Base-by-base conservation (phyloP, 306 rosid species). In the Rosa rugosa region DNA sequence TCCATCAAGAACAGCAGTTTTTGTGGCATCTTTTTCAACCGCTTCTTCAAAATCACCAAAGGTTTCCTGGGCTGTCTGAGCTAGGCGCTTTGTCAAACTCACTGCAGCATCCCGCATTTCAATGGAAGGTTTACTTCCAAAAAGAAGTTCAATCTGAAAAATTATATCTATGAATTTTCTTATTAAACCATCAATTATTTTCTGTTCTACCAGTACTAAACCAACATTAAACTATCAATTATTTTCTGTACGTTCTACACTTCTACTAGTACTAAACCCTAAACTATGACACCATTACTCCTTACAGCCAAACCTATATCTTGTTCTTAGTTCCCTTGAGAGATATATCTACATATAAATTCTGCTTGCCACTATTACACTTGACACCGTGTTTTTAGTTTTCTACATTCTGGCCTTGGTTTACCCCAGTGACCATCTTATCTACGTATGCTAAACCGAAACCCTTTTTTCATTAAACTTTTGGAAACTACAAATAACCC, bases 21-120 rank as follows among this genome's bases (percentile, higher is more conserved):
- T 96, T 7, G 99, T 93, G 69, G 94, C 95, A 86, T 96, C 99
- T 72, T 91, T 93, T 78, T 96, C 98, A 75, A 96, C 96, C n/a
- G 98, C 98, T 80, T 96, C 98, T 89, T 93, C 98, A 83, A 93
- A 96, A 82, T 96, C 99, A 80, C 87, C 91, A 75, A 93, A 93
- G 47, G 99, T 96, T 83, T 96, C 98, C 80, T 90, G 96, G 67
- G 98, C 99, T 70, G 98, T 96, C 87, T 91, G 97, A 79, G 97
- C 99, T 79, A 93, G 90, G 60, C 93, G 90, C 84, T 82, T 89
- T 23, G 96, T 80, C 87, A 95, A 90, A 87, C 78, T 90, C 70
- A 79, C 1, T 69, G 99, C 89, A 70, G 97, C 84, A 59, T 95
- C 99, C 73, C 92, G 74, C 99, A 95, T 86, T 87, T 92, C 97